Evolutionary conservation across 2,329 filamentous ascomycete species (phyloP), one percentile per base, ranked within the genome.

Genomic region (Colletotrichum spaethianum): DNA sequence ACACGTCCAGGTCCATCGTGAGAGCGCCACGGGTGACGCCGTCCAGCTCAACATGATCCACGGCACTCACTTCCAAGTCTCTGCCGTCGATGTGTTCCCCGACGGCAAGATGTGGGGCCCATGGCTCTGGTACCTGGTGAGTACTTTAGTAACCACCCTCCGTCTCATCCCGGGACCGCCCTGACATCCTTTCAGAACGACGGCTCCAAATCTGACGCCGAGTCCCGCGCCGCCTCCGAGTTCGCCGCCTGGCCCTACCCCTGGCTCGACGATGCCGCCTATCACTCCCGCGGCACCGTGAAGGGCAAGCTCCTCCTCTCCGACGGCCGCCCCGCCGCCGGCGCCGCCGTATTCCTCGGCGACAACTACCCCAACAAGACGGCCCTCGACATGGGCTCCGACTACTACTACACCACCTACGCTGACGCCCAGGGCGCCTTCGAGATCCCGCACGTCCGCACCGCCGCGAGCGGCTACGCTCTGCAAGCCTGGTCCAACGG

Each of bases 21-120:
- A 88, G 74, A 86, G 82, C 4, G 74, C 79, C 7, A 87, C 86
- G 0, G 86, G 86, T 6, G 86, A 88, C 70, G 82, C 82, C 1
- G 86, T 88, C 2, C 85, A 88, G 72, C 78, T 88, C 46, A 89
- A 89, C 76, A 87, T 89, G 84, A 82, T 88, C 42, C 86, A 88
- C 74, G 87, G 86, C 42, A 88, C 86, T 0, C 84, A 86, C 74
- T 86, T 85, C 74, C 79, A 80, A 74, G 82, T 80, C 4, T 79
- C 76, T 1, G 78, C 79, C 52, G 77, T 74, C 26, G 83, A 84
- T 60, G 78, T 76, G 1, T 81, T 82, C 73, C 74, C 80, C 40
- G 76, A 82, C n/a, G 82, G 81, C 4, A 85, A 84, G 77, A 81
- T 81, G 28, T 85, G 82, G 79, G 83, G 83, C 0, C 83, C 83